phyloP scores from a whole-genome alignment of 139 green algal genomes.

The Picochlorum sp. region DNA sequence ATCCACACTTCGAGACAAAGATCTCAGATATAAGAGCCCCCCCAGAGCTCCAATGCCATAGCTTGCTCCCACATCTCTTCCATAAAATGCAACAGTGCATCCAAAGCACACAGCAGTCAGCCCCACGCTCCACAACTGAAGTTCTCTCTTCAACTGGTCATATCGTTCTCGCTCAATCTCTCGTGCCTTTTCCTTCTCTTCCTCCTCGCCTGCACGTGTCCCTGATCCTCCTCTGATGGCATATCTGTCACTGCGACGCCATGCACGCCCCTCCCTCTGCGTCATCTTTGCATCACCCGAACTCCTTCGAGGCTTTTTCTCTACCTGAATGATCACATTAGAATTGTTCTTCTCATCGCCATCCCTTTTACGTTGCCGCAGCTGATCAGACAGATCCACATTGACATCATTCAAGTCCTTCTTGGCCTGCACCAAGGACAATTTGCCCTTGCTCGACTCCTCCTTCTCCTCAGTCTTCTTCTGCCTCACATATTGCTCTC shows the following conservation, averaged over 20 bases:
- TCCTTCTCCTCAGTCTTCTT: background rate
- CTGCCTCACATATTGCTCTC: background rate
- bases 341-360: background rate
- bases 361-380: constrained; percentile 18
- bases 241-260: constrained; percentile 32
- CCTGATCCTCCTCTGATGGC: constrained; percentile 14
- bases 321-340: background rate
- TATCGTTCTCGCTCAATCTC: constrained; percentile 41
- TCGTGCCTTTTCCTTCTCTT: constrained; percentile 21
- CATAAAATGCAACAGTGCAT: constrained; percentile 47
- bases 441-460: constrained; percentile 11
- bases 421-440: constrained; percentile 12
- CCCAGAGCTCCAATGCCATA: constrained; percentile 73
- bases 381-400: constrained; percentile 53
- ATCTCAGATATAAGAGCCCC: constrained; percentile 73
- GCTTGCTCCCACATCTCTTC: constrained; percentile 54
- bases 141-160: constrained; percentile 54
- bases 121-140: constrained; percentile 48
- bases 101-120: constrained; percentile 29
- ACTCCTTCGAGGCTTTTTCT: background rate
- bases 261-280: constrained; percentile 23
- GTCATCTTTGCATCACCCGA: constrained; percentile 14
- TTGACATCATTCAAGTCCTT: constrained; percentile 49
- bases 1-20: constrained; percentile 73
- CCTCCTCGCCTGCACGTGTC: constrained; percentile 15